These are phyloP conservation scores for Pseudogymnoascus sp. DNA, from an alignment of 2,329 filamentous ascomycete species.

Conservation along the genomic window DNA sequence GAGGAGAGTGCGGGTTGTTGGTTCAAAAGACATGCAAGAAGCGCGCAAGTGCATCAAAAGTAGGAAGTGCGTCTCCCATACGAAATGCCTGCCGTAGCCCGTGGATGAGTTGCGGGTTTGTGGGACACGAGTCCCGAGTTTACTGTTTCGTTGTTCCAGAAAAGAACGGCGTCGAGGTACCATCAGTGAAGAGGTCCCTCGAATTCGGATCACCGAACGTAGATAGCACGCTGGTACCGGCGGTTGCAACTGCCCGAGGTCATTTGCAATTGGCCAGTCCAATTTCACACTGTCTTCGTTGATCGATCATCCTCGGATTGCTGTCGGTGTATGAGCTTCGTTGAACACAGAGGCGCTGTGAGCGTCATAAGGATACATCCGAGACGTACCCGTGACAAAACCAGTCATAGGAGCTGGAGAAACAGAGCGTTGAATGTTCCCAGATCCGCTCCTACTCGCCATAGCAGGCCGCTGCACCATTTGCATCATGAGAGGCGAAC, in stretches of 20 bases:
- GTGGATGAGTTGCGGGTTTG: background rate
- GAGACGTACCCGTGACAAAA: conserved; percentile 41
- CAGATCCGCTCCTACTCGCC: conserved; percentile 31
- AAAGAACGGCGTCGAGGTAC: background rate
- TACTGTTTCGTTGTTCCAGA: background rate
- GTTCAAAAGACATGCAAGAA: conserved; percentile 6
- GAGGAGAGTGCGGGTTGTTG: background rate
- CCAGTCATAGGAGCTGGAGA: conserved; percentile 41
- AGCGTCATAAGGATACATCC: conserved; percentile 29
- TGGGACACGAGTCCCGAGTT: background rate
- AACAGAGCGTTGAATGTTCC: conserved; percentile 26
- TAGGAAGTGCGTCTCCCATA: background rate
- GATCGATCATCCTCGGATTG: conserved; percentile 27
- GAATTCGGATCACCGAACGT: background rate
- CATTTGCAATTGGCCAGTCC: background rate
- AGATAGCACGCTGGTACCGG: background rate
- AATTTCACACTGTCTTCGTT: background rate
- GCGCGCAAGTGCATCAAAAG: conserved; percentile 4
- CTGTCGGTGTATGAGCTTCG: conserved; percentile 31
- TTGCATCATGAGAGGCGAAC: conserved; percentile 20
- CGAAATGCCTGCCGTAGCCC: conserved; percentile 4
- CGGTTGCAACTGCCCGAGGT: background rate
- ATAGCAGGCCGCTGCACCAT: conserved; percentile 28
- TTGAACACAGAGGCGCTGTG: conserved; percentile 28
- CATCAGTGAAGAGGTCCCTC: conserved; percentile 8